Base-by-base conservation (phyloP, 140 eudicot species). In the Eryngium alpinum region DNA sequence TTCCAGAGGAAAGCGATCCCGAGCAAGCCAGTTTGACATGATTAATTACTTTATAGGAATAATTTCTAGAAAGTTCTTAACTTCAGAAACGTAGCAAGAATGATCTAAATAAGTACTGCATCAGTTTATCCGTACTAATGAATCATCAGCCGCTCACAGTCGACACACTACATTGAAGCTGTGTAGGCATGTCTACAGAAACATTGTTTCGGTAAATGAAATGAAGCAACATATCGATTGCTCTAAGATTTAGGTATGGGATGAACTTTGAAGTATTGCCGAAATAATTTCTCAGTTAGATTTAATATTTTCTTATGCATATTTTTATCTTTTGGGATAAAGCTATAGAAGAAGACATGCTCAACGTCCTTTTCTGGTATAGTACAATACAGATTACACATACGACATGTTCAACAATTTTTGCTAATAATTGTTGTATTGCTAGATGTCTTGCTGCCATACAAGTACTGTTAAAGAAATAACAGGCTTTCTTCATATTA, bases 121-220 rank as follows among this genome's bases (percentile, higher is more conserved):
- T 90, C 19, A 78, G 77, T 72, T 52, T 92, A 93, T 85, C 81
- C 67, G 76, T 81, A 82, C 27, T 92, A n/a, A 96, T 79, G 18
- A 88, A 22, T 21, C 86, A 29, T 44, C 62, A 43, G 92, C 67
- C 10, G 6, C 46, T n/a, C 96, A 92, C 80, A 24, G 6, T 3
- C 75, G 80, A 50, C 97, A 90, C 62, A 75, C 75, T 34, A 50
- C 84, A 9, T 76, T 92, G 38, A 90, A 83, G 25, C 84, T 92
- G 9, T 90, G 89, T 80, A 79, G 91, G n/a, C 93, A 86, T 73
- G 88, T 87, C 38, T 81, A 85, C 80, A 85, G 84, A 79, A 91
- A 88, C 53, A 94, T 89, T 6, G 96, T 92, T 10, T 84, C 85
- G 27, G 83, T 86, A 0, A 50, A 27, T 29, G 83, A 86, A 60